Percentiles rank a stretch among this genome's conserved stretches.
Evolutionary conservation across 306 rosid species (phyloP).

Genomic region (Sindora glabra): DNA sequence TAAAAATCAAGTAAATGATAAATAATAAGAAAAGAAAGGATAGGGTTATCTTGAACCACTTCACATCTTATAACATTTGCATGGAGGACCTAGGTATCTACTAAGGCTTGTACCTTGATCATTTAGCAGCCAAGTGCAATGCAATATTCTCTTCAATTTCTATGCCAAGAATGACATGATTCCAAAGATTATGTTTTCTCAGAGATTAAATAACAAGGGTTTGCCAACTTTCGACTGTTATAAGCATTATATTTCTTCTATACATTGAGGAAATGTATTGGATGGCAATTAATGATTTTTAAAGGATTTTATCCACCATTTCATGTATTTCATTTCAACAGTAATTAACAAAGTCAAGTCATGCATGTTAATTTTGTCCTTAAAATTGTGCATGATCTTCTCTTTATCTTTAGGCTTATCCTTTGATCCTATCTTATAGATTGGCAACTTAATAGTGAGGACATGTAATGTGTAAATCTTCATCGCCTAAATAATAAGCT

Average conservation of each 20-base stretch:
- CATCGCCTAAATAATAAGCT: too few relatives aligned
- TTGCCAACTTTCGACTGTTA: background rate
- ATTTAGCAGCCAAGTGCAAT: slow-evolving; percentile 5
- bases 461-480: too few relatives aligned
- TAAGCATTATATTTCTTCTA: background rate
- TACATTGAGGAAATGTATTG: background rate
- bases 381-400: background rate
- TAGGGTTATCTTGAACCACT: background rate
- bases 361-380: background rate
- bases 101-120: background rate
- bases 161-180: background rate
- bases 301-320: background rate
- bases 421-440: too few relatives aligned
- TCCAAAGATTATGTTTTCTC: background rate
- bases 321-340: background rate
- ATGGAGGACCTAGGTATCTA: background rate
- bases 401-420: too few relatives aligned
- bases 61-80: slow-evolving; percentile 13
- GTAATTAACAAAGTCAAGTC: background rate
- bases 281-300: background rate
- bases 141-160: background rate
- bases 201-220: background rate
- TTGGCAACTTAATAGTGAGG: too few relatives aligned
- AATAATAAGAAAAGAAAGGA: too few relatives aligned
- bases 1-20: background rate